phyloP scores from a whole-genome alignment of 2,329 filamentous ascomycete genomes.

The Phyllosticta paracitricarpa region DNA sequence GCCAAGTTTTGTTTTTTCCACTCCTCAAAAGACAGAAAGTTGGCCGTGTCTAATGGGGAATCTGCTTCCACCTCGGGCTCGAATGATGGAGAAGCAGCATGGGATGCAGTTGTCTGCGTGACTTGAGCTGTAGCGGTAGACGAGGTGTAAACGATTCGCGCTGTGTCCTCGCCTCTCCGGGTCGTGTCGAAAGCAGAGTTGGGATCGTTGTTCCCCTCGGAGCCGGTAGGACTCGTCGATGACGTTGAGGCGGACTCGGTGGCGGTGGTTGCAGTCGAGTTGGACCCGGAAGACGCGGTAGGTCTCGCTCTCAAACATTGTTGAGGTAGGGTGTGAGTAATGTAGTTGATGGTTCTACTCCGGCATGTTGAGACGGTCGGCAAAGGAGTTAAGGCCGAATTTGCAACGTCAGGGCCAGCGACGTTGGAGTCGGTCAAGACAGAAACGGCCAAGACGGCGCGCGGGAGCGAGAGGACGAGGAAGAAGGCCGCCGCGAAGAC shows the following conservation, averaged over 20 bases:
- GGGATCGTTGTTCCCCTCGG: background rate
- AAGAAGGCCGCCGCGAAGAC: slow-evolving; percentile 12
- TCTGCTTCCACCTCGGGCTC: slow-evolving; percentile 49
- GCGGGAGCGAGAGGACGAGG: slow-evolving; percentile 13
- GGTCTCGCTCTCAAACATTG: slow-evolving; percentile 62
- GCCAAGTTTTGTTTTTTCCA: slow-evolving; percentile 94
- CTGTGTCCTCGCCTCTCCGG: background rate
- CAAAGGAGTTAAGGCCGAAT: slow-evolving; percentile 9
- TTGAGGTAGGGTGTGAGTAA: slow-evolving; percentile 66
- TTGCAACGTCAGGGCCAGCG: slow-evolving; percentile 9
- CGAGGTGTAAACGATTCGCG: background rate
- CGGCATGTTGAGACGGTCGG: slow-evolving; percentile 29
- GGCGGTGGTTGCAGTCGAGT: background rate
- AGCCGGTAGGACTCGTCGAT: background rate
- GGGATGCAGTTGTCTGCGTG: background rate
- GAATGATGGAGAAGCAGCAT: background rate
- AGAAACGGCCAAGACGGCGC: slow-evolving; percentile 13
- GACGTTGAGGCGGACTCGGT: background rate
- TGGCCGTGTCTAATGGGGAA: slow-evolving; percentile 59
- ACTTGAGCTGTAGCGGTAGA: background rate
- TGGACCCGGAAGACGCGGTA: slow-evolving; percentile 17
- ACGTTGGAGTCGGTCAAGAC: slow-evolving; percentile 7
- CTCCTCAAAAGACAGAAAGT: slow-evolving; percentile 94
- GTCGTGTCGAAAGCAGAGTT: background rate
- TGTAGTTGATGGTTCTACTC: slow-evolving; percentile 65